Base-by-base conservation (phyloP, 1,284 basidiomycete genomes). In the Pseudozyma flocculosa region DNA sequence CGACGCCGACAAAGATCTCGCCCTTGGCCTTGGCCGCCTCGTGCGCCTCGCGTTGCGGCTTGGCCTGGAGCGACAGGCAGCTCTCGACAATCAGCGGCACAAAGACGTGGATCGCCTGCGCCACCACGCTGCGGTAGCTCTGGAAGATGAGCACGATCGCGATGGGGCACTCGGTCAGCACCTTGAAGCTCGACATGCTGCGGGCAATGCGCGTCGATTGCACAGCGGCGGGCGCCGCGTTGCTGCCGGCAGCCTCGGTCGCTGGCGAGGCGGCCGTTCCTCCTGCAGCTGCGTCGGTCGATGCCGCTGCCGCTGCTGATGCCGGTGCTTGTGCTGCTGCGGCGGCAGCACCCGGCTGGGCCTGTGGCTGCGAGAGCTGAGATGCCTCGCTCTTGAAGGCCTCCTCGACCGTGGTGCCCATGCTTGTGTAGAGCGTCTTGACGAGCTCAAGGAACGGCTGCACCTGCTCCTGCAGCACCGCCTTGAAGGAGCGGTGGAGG, bases 61-160 rank as follows among this genome's bases (percentile, higher is more conserved):
- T 87, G 2, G 93, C 88, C 80, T 85, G 80, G 9, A 75, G 55
- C 37, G 57, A 70, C 18, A 78, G 64, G 48, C 75, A 78, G 55
- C 61, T 67, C 54, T 78, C 72, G 53, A 78, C 68, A 51, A 76
- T 74, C 38, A 78, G 65, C 7, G 85, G 83, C 39, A 94, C 84
- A 36, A 88, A 88, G 34, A 85, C 83, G 67, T 87, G 85, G 63
- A 95, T 85, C 24, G 86, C 83, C 9, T 86, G 82, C 9, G 80
- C 77, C 64, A 86, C 82, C 44, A 89, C 85, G 49, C 86, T 78
- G 36, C 84, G 82, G 56, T 88, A 88, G 29, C 86, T 85, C 79
- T 96, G 93, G 59, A 90, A 87, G 79, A 96, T 88, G 39, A 93
- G 85, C 38, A 95, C 90, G 65, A 96, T 87, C 18, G 92, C 87